These are phyloP conservation scores for Xylaria polymorpha DNA, from an alignment of 2,329 filamentous ascomycete genomes.

Conservation along the genomic window DNA sequence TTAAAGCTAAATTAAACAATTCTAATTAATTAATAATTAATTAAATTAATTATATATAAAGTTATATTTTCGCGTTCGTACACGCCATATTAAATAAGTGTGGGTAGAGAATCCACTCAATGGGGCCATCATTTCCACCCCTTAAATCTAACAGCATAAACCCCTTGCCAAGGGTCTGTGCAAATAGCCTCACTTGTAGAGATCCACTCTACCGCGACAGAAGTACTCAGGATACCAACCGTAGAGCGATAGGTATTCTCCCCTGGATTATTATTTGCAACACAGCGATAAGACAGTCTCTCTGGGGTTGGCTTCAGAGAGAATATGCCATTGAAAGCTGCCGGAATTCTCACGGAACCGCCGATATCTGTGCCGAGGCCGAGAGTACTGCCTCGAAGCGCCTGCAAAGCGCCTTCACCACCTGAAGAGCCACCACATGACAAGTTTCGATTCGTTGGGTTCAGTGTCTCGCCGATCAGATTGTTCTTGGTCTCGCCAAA, in stretches of 20 bases:
- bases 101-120: no score
- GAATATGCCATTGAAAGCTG: conserved; percentile 58
- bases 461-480: conserved; percentile 70
- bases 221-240: conserved; percentile 71
- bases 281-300: conserved; percentile 39
- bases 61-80: no score
- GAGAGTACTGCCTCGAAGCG: conserved; percentile 55
- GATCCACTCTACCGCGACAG: no score
- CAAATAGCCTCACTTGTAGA: no score
- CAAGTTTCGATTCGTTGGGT: conserved; percentile 68
- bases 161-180: no score
- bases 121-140: no score
- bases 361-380: conserved; percentile 61
- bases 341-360: conserved; percentile 58
- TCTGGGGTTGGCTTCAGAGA: conserved; percentile 55
- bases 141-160: no score
- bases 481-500: conserved; percentile 70
- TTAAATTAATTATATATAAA: no score
- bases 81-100: no score
- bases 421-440: conserved; percentile 73
- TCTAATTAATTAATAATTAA: no score
- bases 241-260: conserved; percentile 66
- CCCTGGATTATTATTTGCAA: conserved; percentile 56
- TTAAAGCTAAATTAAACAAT: no score
- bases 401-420: conserved; percentile 60